Base-by-base conservation (phyloP, 2,329 filamentous ascomycete genomes). In the Teratosphaeria gauchensis region DNA sequence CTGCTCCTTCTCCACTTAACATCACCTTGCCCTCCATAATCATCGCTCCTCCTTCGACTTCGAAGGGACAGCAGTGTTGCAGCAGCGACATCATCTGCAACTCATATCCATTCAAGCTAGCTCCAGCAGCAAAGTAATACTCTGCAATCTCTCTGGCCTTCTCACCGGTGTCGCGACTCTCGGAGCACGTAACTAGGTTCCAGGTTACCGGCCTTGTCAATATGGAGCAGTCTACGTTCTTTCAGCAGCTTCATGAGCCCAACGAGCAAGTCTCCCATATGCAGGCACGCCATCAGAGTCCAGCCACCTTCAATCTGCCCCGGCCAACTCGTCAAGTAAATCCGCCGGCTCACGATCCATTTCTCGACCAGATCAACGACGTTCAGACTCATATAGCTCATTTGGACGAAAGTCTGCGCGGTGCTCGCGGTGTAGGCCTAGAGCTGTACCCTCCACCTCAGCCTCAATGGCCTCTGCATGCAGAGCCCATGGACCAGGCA, bases 181-280 rank as follows among this genome's bases (percentile, higher is more conserved):
- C 9, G 19, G 19, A 1, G 21, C 42, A 9, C n/a, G 16, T n/a
- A n/a, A 19, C 16, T 8, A 53, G 24, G 51, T 21, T 33, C 16
- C 53, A 5, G 14, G 38, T 12, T 3, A 4, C n/a, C 30, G 21
- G 42, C 38, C 30, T 24, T 28, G 9, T 12, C 55, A 19, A 28
- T 55, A 69, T 69, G 66, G 65, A 68, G 61, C 62, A 66, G 46
- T 53, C 28, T n/a, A 62, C 62, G 12, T 68, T 68, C 57, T 62
- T 65, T 30, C 59, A 53, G 21, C 62, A 68, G 60, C 61, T 69
- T n/a, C 54, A 60, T 16, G 51, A 59, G 51, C 63, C 68, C 33
- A 67, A 68, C 35, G 51, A 60, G n/a, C 64, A 61, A 12, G 59
- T 69, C 51, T 54, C 57, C 24, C 53, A 64, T 21, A 64, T 69